Conservation (phyloP, 345 rosid species). For the Camelina laxa region DNA sequence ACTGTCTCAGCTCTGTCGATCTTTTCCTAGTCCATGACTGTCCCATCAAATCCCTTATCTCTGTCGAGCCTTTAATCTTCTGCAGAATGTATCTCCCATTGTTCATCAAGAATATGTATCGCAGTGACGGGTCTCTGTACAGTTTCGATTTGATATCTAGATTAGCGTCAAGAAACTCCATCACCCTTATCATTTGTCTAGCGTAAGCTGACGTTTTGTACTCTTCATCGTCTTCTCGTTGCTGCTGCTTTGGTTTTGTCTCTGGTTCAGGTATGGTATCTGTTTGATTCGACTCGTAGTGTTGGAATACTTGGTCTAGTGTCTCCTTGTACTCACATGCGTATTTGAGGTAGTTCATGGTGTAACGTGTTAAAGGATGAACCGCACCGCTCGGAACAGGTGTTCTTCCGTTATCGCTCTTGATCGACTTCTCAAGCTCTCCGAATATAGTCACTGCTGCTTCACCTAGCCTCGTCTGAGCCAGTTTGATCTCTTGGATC, state of each 20-base stretch:
- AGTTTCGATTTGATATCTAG: conserved; percentile 66
- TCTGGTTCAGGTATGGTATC: conserved; percentile 32
- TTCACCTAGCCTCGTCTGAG: conserved; percentile 61
- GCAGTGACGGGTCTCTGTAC: conserved; percentile 62
- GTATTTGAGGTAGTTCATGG: conserved; percentile 85
- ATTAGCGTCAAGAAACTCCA: conserved; percentile 76
- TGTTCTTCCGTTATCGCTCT: conserved; percentile 58
- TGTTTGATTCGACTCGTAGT: conserved; percentile 36
- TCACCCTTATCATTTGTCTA: conserved; percentile 50
- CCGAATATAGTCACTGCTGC: conserved; percentile 63
- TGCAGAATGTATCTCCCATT: conserved; percentile 83
- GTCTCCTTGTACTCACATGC: conserved; percentile 80
- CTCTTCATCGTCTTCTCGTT: conserved; percentile 38
- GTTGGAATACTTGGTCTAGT: conserved; percentile 65
- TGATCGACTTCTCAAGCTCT: conserved; percentile 82
- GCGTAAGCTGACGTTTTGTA: conserved; percentile 50
- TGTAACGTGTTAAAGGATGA: conserved; percentile 84
- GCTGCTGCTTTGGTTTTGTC: conserved; percentile 24
- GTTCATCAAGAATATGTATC: conserved; percentile 87
- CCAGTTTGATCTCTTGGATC: conserved; percentile 45
- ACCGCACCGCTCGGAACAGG: conserved; percentile 85
- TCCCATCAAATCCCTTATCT: conserved; percentile 63
- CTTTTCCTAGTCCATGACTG: conserved; percentile 66
- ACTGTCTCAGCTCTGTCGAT: conserved; percentile 69
- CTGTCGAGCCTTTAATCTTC: conserved; percentile 69